phyloP scores from a whole-genome alignment of 2,329 filamentous ascomycete species.

The Alternaria alternata region DNA sequence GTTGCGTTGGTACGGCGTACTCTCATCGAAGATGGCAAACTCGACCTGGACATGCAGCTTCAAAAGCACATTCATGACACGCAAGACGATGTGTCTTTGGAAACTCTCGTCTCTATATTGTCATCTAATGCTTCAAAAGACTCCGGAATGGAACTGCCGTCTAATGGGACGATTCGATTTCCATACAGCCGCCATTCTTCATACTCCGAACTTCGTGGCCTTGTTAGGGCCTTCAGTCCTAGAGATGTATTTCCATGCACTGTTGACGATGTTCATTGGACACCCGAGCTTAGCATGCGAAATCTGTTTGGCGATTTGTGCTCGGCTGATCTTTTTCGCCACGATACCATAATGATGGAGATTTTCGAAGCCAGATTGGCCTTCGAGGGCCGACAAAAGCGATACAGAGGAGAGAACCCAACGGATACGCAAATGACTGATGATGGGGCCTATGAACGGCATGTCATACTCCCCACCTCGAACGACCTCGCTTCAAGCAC shows the following conservation, averaged over 20 bases:
- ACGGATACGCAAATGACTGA: conserved; percentile 20
- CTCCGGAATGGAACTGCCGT: neutral
- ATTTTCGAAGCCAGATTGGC: conserved; percentile 29
- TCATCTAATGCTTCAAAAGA: conserved; percentile 22
- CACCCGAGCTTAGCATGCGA: conserved; percentile 68
- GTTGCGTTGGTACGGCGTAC: conserved; percentile 44
- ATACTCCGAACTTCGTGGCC: conserved; percentile 76
- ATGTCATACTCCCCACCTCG: neutral
- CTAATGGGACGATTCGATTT: conserved; percentile 61
- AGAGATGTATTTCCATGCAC: conserved; percentile 86
- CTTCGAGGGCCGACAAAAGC: conserved; percentile 19
- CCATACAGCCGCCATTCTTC: conserved; percentile 92
- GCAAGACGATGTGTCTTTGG: conserved; percentile 38
- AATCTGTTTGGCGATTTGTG: conserved; percentile 76
- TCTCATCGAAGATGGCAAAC: conserved; percentile 24
- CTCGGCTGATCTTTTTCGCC: conserved; percentile 65
- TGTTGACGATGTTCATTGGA: conserved; percentile 68
- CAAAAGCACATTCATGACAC: conserved; percentile 31
- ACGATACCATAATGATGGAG: conserved; percentile 69
- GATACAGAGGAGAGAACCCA: conserved; percentile 20
- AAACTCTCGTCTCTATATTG: conserved; percentile 44
- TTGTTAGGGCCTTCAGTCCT: conserved; percentile 74
- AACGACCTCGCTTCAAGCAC: neutral
- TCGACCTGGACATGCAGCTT: conserved; percentile 40
- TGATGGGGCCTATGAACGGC: neutral